These are phyloP conservation scores for Rosa lucieae DNA, from an alignment of 306 rosid genomes.

Conservation along the genomic window DNA sequence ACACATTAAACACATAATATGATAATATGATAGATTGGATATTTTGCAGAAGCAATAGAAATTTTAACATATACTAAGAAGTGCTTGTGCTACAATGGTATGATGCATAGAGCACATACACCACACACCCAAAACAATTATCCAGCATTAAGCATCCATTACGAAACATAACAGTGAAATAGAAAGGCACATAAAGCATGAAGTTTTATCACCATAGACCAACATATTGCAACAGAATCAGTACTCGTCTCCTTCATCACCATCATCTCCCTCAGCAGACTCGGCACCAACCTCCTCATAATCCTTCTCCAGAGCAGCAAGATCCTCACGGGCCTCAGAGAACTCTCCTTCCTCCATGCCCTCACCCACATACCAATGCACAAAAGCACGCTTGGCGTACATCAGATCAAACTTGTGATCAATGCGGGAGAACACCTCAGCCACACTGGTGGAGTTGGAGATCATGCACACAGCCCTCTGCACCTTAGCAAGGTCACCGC, in stretches of 20 bases:
- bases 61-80: background rate
- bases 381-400: constrained; percentile 95
- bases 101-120: constrained; percentile 15
- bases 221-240: constrained; percentile 1
- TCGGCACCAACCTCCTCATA: constrained; percentile 88
- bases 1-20: background rate
- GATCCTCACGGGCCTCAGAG: constrained; percentile 95
- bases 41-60: background rate
- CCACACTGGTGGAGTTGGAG: constrained; percentile 86
- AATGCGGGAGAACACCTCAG: constrained; percentile 83
- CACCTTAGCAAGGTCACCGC: constrained; percentile 88
- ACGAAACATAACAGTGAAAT: background rate
- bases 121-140: background rate
- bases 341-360: constrained; percentile 98
- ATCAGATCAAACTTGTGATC: constrained; percentile 85
- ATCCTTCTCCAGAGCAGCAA: constrained; percentile 92
- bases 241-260: constrained; percentile 68
- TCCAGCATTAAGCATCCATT: background rate
- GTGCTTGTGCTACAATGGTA: constrained; percentile 2
- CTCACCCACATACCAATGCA: constrained; percentile 95
- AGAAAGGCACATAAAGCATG: background rate
- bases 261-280: constrained; percentile 76
- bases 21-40: background rate
- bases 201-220: background rate
- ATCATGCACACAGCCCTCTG: constrained; percentile 97